Evolutionary conservation across 495 filamentous ascomycete genomes (phyloP).

Genomic region (Aspergillus wentii): DNA sequence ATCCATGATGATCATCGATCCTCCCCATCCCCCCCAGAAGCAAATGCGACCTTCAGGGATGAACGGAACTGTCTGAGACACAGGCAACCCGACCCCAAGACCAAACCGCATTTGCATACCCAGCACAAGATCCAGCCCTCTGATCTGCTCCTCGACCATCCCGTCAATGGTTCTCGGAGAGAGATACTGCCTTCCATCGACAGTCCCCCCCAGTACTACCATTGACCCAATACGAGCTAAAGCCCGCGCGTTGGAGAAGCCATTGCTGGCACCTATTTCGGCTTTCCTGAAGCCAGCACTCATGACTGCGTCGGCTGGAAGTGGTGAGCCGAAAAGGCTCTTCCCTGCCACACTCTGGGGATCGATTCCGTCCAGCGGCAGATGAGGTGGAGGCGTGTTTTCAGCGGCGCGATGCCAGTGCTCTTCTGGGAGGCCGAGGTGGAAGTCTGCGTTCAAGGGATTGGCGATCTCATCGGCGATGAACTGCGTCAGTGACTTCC

Average conservation of each 20-base stretch:
- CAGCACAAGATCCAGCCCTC: constrained; percentile 17
- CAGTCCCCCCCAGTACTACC: constrained; percentile 9
- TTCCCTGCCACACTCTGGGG: neutral
- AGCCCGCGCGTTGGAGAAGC: constrained; percentile 10
- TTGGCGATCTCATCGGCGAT: constrained; percentile 21
- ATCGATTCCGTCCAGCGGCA: neutral
- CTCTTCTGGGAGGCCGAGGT: constrained; percentile 15
- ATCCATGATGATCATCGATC: constrained; percentile 25
- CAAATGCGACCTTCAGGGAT: constrained; percentile 13
- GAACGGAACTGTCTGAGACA: neutral
- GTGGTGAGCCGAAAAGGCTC: neutral
- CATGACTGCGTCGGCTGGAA: neutral
- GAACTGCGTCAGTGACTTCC: constrained; percentile 18
- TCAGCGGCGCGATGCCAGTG: constrained; percentile 15
- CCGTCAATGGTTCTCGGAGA: constrained; percentile 14
- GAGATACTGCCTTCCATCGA: constrained; percentile 13
- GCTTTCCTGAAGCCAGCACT: constrained; percentile 2
- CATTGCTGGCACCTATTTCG: constrained; percentile 8
- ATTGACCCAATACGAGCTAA: constrained; percentile 9
- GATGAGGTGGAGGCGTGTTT: constrained; percentile 4
- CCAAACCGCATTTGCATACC: constrained; percentile 14
- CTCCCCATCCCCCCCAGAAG: constrained; percentile 26
- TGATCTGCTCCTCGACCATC: constrained; percentile 18
- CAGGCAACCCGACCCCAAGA: constrained; percentile 16
- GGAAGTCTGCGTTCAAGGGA: constrained; percentile 21